These are phyloP conservation scores for Biscogniauxia mediterranea DNA, from an alignment of 2,329 filamentous ascomycete species.

Conservation along the genomic window DNA sequence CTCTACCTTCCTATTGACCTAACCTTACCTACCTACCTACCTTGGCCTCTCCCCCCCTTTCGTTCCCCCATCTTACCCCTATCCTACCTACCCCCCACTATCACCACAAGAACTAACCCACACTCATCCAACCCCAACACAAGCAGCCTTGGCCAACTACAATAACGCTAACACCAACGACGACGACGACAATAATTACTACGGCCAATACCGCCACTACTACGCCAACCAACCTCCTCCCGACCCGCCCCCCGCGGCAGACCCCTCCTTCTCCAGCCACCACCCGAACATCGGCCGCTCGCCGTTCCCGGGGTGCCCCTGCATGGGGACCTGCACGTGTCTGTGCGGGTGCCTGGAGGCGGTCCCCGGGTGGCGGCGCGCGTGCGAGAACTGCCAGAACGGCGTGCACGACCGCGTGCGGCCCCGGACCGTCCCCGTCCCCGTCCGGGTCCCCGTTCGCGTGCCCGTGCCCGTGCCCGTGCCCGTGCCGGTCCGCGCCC, in stretches of 20 bases:
- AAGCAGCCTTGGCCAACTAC: too few relatives aligned
- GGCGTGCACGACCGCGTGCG: background rate
- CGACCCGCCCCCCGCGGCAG: background rate
- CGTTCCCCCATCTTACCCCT: too few relatives aligned
- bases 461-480: background rate
- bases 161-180: too few relatives aligned
- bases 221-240: background rate
- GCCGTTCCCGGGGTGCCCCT: background rate
- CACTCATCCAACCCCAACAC: too few relatives aligned
- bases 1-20: too few relatives aligned
- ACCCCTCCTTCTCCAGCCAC: background rate
- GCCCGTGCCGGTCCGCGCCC: too few relatives aligned
- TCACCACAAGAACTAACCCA: too few relatives aligned
- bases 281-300: background rate
- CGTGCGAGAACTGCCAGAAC: background rate
- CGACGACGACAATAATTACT: too few relatives aligned
- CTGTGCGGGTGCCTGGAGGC: background rate
- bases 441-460: background rate
- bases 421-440: background rate
- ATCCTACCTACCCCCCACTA: too few relatives aligned
- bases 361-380: background rate
- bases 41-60: too few relatives aligned
- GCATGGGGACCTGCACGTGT: background rate
- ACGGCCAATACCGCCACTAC: too few relatives aligned
- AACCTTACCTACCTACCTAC: too few relatives aligned